Evolutionary conservation across 352 stramenopile genomes (phyloP), one percentile per base, ranked within the genome.

Genomic region (Globisporangium polare): DNA sequence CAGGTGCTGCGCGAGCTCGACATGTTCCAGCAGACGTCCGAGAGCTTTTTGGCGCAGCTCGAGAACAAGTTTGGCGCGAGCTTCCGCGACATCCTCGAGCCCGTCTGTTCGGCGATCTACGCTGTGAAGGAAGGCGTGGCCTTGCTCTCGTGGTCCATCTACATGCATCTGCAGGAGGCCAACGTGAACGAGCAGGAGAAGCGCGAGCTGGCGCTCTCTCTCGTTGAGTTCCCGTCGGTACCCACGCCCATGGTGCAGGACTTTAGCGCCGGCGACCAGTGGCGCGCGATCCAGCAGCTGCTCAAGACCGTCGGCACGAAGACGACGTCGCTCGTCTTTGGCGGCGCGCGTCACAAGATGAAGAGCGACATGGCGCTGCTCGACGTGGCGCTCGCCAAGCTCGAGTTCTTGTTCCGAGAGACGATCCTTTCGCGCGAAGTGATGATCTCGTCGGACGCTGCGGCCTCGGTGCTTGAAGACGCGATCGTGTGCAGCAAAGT

Each of bases 11-110:
- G 87, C 24, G 88, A 95, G 43, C 53, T 95, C 12, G 80, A 92
- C n/a, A 89, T 94, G 78, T 92, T 96, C 46, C 86, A 96, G 61
- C 85, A 94, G 49, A 95, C 86, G 7, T 93, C 84, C 8, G 83
- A 95, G 18, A 94, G 78, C 55, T 94, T 94, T 46, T 27, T 88
- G 20, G 53, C 69, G 33, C 86, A 90, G 55, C 27, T 95, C 35
- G 64, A 70, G 8, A 77, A 77, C 41, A 92, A 92, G 60, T 97
- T 86, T 72, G 69, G 63, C 0, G 73, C 77, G 18, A 84, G 72
- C 31, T 97, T 94, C 61, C 75, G 78, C 33, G 90, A 97, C 68
- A 79, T 97, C 15, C 58, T 96, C 13, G 82, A 95, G 53, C 89
- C 90, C 17, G 65, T 97, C 20, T 70, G 69, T 0, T 77, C 84